Percentiles rank a stretch among this genome's conserved stretches.
Conservation (phyloP, 257 asterid genomes). For the Fraxinus cuspidata region DNA sequence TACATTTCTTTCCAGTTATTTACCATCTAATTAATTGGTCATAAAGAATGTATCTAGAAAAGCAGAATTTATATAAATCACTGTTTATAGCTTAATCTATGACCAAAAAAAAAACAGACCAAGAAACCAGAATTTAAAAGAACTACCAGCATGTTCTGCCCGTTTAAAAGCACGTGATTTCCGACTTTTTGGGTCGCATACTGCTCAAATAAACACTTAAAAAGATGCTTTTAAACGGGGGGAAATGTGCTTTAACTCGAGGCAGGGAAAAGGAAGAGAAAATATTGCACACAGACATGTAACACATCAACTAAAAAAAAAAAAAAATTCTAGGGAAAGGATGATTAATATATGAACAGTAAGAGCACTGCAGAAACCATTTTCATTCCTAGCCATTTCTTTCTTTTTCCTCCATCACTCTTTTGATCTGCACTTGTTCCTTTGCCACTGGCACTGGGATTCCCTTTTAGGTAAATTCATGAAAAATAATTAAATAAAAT, state of each 20-base stretch:
- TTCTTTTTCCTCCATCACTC: slow-evolving; percentile 42
- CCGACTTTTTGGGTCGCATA: neutral
- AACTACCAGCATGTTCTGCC: neutral
- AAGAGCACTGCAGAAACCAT: slow-evolving; percentile 21
- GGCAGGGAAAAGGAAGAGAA: neutral
- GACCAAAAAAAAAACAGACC: neutral
- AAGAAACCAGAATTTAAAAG: neutral
- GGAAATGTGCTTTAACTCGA: neutral
- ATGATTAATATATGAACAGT: neutral
- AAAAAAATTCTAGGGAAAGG: neutral
- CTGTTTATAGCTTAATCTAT: neutral
- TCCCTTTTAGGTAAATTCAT: slow-evolving; percentile 15
- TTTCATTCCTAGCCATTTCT: neutral
- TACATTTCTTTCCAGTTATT: no score
- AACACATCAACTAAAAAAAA: neutral
- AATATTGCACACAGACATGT: neutral
- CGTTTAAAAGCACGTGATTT: neutral
- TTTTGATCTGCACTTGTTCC: slow-evolving; percentile 26
- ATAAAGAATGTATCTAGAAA: neutral
- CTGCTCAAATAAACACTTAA: no score
- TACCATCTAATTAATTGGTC: no score
- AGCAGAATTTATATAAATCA: neutral
- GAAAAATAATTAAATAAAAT: neutral
- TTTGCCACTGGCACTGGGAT: slow-evolving; percentile 29
- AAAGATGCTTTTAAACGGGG: neutral